Percentiles rank a stretch among this genome's conserved stretches.
Evolutionary conservation across 371 early-diverging fungal genomes (phyloP).

Genomic region (Funneliformis caledonium): DNA sequence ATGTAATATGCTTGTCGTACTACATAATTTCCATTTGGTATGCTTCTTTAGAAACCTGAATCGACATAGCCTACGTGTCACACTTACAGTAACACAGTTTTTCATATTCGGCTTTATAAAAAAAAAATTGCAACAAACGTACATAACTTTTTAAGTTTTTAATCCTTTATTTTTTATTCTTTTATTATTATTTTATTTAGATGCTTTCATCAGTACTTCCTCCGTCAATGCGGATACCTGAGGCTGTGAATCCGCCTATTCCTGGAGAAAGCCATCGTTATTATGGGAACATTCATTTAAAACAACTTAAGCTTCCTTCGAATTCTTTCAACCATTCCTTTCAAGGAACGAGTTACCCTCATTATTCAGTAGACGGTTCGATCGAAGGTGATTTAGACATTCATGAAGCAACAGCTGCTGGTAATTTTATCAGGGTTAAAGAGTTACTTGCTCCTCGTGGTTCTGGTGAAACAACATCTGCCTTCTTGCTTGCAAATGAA

Average conservation of each 20-base stretch:
- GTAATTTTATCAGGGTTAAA: slow-evolving; percentile 46
- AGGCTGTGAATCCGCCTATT: slow-evolving; percentile 68
- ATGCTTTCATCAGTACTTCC: not conserved
- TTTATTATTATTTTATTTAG: not conserved
- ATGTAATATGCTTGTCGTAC: too few relatives aligned
- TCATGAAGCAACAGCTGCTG: slow-evolving; percentile 45
- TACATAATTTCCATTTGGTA: too few relatives aligned
- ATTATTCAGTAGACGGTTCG: not conserved
- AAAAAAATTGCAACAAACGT: too few relatives aligned
- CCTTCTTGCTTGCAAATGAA: slow-evolving; percentile 38
- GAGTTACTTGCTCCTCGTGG: slow-evolving; percentile 44
- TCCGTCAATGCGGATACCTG: slow-evolving; percentile 48
- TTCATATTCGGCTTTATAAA: too few relatives aligned
- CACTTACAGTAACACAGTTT: too few relatives aligned
- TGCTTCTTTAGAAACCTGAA: too few relatives aligned
- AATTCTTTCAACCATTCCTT: slow-evolving; percentile 31
- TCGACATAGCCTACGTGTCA: too few relatives aligned
- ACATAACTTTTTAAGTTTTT: not conserved
- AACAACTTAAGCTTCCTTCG: slow-evolving; percentile 56
- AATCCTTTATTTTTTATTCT: not conserved
- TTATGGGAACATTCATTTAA: slow-evolving; percentile 67
- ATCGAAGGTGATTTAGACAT: slow-evolving; percentile 33
- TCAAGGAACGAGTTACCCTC: slow-evolving; percentile 14
- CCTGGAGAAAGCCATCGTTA: slow-evolving; percentile 69
- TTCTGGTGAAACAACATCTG: slow-evolving; percentile 6